These are phyloP conservation scores for Gypsophila paniculata DNA, from an alignment of 179 eudicot species.

Conservation along the genomic window DNA sequence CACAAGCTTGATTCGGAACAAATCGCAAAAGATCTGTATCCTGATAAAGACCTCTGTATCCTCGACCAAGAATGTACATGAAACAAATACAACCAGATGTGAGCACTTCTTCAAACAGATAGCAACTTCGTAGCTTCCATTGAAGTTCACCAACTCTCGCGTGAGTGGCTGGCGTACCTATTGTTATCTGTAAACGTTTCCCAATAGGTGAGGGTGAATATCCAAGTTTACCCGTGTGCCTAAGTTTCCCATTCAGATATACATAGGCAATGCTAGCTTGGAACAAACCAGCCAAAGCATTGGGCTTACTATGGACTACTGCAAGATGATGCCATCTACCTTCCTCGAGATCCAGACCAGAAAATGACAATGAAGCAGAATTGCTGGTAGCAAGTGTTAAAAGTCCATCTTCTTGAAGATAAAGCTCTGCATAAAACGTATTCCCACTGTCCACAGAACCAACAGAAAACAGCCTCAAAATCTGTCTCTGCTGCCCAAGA, in stretches of 20 bases:
- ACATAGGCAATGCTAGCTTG: slow-evolving; percentile 98
- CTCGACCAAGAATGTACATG: slow-evolving; percentile 99
- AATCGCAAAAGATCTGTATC: slow-evolving; percentile 84
- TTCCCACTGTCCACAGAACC: slow-evolving; percentile 74
- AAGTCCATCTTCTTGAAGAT: slow-evolving; percentile 89
- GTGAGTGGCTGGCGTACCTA: slow-evolving; percentile 84
- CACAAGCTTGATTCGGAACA: slow-evolving; percentile 98
- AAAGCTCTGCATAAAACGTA: slow-evolving; percentile 84
- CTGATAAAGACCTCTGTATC: slow-evolving; percentile 97
- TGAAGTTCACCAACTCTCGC: slow-evolving; percentile 69
- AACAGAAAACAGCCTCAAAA: slow-evolving; percentile 89
- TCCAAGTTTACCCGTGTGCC: slow-evolving; percentile 92
- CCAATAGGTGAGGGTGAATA: slow-evolving; percentile 98
- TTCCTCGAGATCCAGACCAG: slow-evolving; percentile 92
- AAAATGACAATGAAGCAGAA: slow-evolving; percentile 76
- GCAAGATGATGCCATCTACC: slow-evolving; percentile 99
- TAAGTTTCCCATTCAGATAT: slow-evolving; percentile 89
- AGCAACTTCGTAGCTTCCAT: slow-evolving; percentile 94
- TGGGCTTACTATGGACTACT: slow-evolving; percentile 98
- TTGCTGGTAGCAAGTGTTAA: slow-evolving; percentile 93
- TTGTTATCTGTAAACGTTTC: slow-evolving; percentile 83
- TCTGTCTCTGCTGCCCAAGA: slow-evolving; percentile 49
- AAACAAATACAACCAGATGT: slow-evolving; percentile 87
- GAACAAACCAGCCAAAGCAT: slow-evolving; percentile 99
- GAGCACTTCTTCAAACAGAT: slow-evolving; percentile 97